Percentiles rank a stretch among this genome's conserved stretches.
These are phyloP conservation scores for Larix kaempferi DNA, from an alignment of 75 land plant species.

Conservation along the genomic window DNA sequence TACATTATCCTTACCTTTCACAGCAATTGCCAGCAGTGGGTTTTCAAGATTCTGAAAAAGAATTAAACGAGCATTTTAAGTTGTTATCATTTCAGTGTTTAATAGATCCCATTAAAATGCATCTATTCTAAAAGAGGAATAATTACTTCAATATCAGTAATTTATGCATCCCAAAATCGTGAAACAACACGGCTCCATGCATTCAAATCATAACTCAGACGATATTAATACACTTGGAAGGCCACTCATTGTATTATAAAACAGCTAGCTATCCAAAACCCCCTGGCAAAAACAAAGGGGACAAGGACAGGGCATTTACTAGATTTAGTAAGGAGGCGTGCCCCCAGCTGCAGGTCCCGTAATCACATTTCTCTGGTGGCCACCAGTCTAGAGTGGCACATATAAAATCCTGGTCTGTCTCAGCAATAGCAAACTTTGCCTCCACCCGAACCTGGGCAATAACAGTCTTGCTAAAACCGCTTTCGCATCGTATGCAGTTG, in stretches of 20 bases:
- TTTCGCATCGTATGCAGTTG: no score
- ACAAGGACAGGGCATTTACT: conserved; percentile 19
- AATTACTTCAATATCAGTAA: not conserved
- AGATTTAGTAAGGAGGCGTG: conserved; percentile 45
- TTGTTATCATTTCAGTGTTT: not conserved
- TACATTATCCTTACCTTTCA: conserved; percentile 15
- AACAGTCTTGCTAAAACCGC: not conserved
- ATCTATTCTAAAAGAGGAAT: not conserved
- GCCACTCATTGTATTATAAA: no score
- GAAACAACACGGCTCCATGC: not conserved
- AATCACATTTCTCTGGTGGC: conserved; percentile 59
- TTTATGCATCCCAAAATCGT: not conserved
- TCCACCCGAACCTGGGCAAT: conserved; percentile 21
- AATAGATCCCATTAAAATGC: not conserved
- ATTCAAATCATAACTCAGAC: not conserved
- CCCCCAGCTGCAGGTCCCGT: conserved; percentile 42
- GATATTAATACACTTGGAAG: no score
- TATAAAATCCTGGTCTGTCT: conserved; percentile 43
- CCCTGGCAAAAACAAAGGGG: conserved; percentile 10
- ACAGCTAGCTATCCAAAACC: no score
- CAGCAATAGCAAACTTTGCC: conserved; percentile 23
- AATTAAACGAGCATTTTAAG: not conserved
- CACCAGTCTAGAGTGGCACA: conserved; percentile 75
- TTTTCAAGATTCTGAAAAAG: conserved; percentile 29
- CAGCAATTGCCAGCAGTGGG: conserved; percentile 26